Conservation (phyloP, 345 rosid species). For the Melaleuca alternifolia region DNA sequence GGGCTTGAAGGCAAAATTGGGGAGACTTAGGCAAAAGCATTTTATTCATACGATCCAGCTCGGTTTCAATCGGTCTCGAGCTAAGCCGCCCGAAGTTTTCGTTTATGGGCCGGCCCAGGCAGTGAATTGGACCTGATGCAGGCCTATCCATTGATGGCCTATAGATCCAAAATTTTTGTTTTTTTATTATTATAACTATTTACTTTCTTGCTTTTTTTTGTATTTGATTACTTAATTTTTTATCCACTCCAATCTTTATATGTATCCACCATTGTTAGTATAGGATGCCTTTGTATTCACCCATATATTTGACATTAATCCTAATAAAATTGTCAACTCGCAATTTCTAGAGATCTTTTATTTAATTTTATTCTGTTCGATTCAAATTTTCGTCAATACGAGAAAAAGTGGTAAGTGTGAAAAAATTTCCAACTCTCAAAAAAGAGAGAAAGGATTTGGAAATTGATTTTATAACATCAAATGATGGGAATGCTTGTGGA, state of each 20-base stretch:
- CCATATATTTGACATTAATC: not conserved
- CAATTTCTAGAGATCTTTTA: not conserved
- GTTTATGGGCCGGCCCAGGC: not conserved
- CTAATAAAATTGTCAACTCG: not conserved
- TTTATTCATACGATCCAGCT: accelerated
- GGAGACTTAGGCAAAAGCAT: not conserved
- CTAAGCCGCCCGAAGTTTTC: too few species aligned
- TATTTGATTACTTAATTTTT: not conserved
- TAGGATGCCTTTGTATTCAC: not conserved
- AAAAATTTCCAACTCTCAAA: not conserved
- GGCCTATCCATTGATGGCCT: not conserved
- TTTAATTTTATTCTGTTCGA: not conserved
- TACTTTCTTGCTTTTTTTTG: not conserved
- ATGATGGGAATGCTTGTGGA: not conserved
- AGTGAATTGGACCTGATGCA: not conserved
- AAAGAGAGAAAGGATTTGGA: not conserved
- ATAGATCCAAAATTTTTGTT: not conserved
- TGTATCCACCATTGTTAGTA: not conserved
- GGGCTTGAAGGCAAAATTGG: not conserved
- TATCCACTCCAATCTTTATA: not conserved
- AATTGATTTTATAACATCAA: not conserved
- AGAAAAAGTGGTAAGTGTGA: too few species aligned
- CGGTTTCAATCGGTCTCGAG: not conserved
- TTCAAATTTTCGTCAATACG: not conserved
- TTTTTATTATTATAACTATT: not conserved